A percentile compares a stretch with the other conserved stretches of the same genome.
These are phyloP conservation scores for Handroanthus guayacan DNA, from an alignment of 257 asterid genomes.

Conservation along the genomic window DNA sequence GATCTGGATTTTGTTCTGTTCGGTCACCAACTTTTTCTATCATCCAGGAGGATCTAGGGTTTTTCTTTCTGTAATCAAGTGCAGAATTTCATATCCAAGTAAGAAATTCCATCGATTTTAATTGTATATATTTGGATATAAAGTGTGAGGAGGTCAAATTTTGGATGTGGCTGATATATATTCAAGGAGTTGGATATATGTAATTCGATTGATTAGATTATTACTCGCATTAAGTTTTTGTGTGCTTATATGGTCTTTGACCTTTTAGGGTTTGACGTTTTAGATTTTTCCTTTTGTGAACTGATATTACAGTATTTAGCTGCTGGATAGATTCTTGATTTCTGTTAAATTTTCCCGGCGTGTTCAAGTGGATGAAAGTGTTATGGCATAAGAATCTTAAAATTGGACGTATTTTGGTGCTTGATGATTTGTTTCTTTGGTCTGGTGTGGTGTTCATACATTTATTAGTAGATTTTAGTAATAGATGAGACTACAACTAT, in stretches of 20 bases:
- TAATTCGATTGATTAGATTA: constrained; percentile 19
- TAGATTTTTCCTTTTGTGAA: neutral
- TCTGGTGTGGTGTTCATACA: constrained; percentile 26
- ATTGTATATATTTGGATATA: constrained; percentile 6
- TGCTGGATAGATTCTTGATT: constrained; percentile 7
- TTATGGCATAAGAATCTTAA: neutral
- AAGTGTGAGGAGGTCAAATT: constrained; percentile 17
- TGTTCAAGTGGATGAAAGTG: constrained; percentile 14
- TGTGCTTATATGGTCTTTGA: constrained; percentile 18
- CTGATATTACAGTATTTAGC: constrained; percentile 12
- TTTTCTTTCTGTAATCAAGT: constrained; percentile 30
- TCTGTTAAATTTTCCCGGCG: constrained; percentile 22
- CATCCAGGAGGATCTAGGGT: constrained; percentile 41
- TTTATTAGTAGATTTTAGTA: constrained; percentile 10
- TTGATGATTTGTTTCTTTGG: constrained; percentile 11
- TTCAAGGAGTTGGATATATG: neutral
- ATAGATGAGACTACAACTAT: neutral
- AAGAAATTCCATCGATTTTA: constrained; percentile 35
- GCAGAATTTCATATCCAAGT: constrained; percentile 33
- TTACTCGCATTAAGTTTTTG: neutral
- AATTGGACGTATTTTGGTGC: neutral
- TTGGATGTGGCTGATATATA: neutral
- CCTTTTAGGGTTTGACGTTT: constrained; percentile 33
- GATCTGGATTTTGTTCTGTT: constrained; percentile 33
- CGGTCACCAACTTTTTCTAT: constrained; percentile 25